Evolutionary conservation across 331 rosid species (phyloP).

Genomic region (Malus hybrid): DNA sequence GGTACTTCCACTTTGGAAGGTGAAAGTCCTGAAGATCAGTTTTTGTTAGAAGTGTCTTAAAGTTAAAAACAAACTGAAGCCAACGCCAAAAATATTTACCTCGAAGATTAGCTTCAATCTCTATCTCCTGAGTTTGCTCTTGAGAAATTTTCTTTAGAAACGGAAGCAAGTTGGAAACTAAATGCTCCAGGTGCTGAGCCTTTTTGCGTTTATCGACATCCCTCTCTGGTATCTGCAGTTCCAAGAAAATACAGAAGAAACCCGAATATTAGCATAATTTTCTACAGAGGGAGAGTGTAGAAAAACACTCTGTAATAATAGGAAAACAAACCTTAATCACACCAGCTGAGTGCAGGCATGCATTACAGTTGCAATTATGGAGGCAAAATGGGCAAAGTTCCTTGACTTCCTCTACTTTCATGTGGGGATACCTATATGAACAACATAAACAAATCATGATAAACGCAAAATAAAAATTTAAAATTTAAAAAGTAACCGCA

Average conservation of each 20-base stretch:
- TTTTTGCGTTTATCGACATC: conserved; percentile 34
- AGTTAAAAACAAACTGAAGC: conserved; percentile 9
- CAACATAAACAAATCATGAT: conserved; percentile 10
- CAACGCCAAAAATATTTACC: conserved; percentile 35
- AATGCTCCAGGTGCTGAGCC: conserved; percentile 35
- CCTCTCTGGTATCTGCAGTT: conserved; percentile 48
- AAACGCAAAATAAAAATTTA: background rate
- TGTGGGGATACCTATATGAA: conserved; percentile 49
- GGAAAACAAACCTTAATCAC: conserved; percentile 45
- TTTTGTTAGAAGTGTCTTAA: conserved; percentile 8
- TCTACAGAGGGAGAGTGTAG: background rate
- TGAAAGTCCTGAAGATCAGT: conserved; percentile 36
- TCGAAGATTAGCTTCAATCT: conserved; percentile 54
- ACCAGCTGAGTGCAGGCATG: conserved; percentile 56
- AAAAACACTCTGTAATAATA: background rate
- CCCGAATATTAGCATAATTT: background rate
- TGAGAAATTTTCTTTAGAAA: conserved; percentile 46
- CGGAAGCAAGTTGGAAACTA: conserved; percentile 38
- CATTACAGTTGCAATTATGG: conserved; percentile 69
- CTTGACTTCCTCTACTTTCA: conserved; percentile 39
- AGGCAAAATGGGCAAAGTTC: conserved; percentile 64
- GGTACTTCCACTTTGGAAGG: conserved; percentile 35
- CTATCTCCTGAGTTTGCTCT: conserved; percentile 55
- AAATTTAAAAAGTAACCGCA: background rate
- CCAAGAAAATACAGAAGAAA: background rate